Percentiles rank a stretch among this genome's conserved stretches.
These are phyloP conservation scores for Cadophora malorum DNA, from an alignment of 2,329 filamentous ascomycete genomes.

Conservation along the genomic window DNA sequence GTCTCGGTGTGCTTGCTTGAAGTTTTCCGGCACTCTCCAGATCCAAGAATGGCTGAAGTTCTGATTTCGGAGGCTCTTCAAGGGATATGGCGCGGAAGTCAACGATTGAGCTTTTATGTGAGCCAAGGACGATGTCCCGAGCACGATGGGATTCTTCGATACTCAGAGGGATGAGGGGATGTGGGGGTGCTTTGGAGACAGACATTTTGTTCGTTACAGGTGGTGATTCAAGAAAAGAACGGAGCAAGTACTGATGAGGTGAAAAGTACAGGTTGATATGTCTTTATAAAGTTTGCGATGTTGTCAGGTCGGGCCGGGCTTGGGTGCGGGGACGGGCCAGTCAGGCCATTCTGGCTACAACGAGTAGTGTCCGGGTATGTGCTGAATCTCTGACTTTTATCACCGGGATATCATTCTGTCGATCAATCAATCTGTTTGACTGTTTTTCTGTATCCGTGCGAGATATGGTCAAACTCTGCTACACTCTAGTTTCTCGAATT, in stretches of 20 bases:
- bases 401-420: background rate
- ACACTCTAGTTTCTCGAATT: background rate
- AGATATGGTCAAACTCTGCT: background rate
- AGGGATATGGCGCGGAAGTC: slow-evolving; percentile 68
- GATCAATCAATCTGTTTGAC: background rate
- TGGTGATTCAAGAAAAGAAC: background rate
- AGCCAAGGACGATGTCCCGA: slow-evolving; percentile 51
- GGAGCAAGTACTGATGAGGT: background rate
- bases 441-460: background rate
- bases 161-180: slow-evolving; percentile 55
- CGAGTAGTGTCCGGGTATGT: background rate
- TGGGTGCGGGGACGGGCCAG: background rate
- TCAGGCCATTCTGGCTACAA: background rate
- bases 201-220: slow-evolving; percentile 9
- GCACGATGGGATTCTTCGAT: slow-evolving; percentile 59
- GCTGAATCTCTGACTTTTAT: background rate
- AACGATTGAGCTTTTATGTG: slow-evolving; percentile 50
- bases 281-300: background rate
- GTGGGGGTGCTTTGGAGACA: slow-evolving; percentile 35
- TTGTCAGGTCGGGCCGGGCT: background rate
- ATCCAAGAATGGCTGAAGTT: slow-evolving; percentile 56
- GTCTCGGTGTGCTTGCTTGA: slow-evolving; percentile 49
- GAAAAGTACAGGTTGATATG: background rate
- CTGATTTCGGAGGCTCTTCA: slow-evolving; percentile 58
- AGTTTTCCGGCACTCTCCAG: slow-evolving; percentile 51